Conservation (phyloP, 495 filamentous ascomycete species). For the Penicillium arizonense region DNA sequence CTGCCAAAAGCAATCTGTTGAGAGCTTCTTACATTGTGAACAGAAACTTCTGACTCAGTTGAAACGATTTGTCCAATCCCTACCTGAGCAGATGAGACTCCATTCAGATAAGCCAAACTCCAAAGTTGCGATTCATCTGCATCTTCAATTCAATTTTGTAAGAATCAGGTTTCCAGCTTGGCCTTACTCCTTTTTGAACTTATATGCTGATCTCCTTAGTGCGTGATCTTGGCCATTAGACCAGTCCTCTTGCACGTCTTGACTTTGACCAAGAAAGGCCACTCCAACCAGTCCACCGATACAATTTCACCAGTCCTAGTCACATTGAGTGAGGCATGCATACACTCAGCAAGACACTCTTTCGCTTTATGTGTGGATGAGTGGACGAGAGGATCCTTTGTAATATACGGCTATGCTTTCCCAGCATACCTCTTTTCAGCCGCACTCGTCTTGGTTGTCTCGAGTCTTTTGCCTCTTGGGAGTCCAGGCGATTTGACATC, state of each 20-base stretch:
- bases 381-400: conserved; percentile 38
- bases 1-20: conserved; percentile 30
- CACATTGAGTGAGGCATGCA: conserved; percentile 38
- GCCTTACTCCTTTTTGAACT: neutral
- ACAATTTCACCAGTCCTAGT: conserved; percentile 24
- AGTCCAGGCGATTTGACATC: conserved; percentile 24
- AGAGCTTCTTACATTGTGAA: conserved; percentile 35
- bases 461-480: conserved; percentile 29
- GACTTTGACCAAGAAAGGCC: conserved; percentile 21
- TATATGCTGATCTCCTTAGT: conserved; percentile 15
- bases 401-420: conserved; percentile 36
- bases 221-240: conserved; percentile 37
- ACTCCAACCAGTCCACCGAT: neutral
- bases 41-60: conserved; percentile 37
- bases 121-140: conserved; percentile 30
- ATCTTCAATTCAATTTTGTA: conserved; percentile 39
- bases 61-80: conserved; percentile 36
- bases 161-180: neutral
- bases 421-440: conserved; percentile 40
- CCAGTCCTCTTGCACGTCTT: conserved; percentile 36
- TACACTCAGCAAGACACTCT: conserved; percentile 37
- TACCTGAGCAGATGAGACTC: conserved; percentile 33
- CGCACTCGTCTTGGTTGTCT: conserved; percentile 32
- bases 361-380: conserved; percentile 34
- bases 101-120: conserved; percentile 24